phyloP scores from a whole-genome alignment of 306 rosid genomes.

The Glycine tomentella region DNA sequence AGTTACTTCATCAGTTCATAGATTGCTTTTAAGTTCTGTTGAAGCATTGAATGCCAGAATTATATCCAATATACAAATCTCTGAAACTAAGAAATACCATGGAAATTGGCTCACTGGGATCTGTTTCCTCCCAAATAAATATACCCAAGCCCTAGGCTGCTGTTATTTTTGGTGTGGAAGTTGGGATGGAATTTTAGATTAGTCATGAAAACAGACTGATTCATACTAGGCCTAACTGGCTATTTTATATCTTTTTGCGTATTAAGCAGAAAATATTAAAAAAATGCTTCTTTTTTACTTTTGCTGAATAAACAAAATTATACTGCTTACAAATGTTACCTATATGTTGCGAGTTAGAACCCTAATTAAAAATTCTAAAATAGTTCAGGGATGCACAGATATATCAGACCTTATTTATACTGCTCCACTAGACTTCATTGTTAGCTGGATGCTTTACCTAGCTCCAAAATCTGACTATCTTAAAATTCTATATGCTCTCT shows the following conservation, averaged over 20 bases:
- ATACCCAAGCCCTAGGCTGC: neutral
- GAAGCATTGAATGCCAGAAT: conserved; percentile 5
- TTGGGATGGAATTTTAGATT: conserved; percentile 14
- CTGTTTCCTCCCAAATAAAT: conserved; percentile 9
- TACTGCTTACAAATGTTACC: no score
- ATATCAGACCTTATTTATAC: no score
- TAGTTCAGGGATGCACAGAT: no score
- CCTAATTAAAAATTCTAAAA: no score
- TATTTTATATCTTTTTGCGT: neutral
- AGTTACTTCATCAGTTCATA: neutral
- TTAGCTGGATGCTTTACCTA: no score
- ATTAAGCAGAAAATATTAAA: neutral
- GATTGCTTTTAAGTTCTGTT: neutral
- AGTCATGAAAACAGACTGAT: conserved; percentile 14
- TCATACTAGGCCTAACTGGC: no score
- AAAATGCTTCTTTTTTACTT: no score
- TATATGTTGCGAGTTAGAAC: no score
- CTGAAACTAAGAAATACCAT: neutral
- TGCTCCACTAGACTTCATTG: no score
- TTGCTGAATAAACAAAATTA: no score
- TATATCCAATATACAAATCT: conserved; percentile 1
- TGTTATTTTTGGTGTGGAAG: conserved; percentile 24
- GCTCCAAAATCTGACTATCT: no score
- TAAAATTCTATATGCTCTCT: no score
- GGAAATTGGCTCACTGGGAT: neutral